These are phyloP conservation scores for Geotrichum cucujoidarum DNA, from an alignment of 1,139 yeast genomes.

Conservation along the genomic window DNA sequence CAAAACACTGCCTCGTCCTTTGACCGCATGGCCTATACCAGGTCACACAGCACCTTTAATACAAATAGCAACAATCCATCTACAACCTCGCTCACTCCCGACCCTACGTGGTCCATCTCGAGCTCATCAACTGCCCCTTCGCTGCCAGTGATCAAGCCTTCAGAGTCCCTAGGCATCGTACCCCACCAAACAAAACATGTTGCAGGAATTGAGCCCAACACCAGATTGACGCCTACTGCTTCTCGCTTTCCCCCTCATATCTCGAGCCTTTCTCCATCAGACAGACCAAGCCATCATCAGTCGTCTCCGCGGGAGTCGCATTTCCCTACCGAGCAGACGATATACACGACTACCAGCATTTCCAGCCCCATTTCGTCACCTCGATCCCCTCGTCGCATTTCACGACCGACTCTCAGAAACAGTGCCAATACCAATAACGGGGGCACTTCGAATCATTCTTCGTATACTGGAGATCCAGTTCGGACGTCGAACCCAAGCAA, in stretches of 20 bases:
- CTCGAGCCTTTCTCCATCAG: background rate
- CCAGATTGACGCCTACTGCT: background rate
- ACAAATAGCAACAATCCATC: background rate
- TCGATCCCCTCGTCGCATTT: slow-evolving; percentile 11
- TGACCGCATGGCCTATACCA: no score
- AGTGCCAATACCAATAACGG: background rate
- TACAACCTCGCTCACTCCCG: background rate
- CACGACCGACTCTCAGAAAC: slow-evolving; percentile 14
- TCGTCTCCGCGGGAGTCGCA: slow-evolving; percentile 5
- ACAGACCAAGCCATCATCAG: slow-evolving; percentile 1
- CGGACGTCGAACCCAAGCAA: slow-evolving; percentile 7
- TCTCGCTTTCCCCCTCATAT: slow-evolving; percentile 2
- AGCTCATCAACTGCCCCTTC: background rate
- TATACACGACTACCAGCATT: background rate
- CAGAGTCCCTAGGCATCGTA: slow-evolving; percentile 11
- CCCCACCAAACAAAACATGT: slow-evolving; percentile 13
- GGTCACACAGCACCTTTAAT: background rate
- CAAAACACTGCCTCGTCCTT: no score
- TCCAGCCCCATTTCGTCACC: background rate
- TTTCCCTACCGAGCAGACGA: slow-evolving; percentile 16
- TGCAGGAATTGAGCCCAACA: slow-evolving; percentile 8
- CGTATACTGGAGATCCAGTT: slow-evolving; percentile 1
- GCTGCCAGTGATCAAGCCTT: background rate
- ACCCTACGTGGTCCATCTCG: background rate
- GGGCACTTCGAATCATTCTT: slow-evolving; percentile 6